These are phyloP conservation scores for Saururus chinensis DNA, from an alignment of 164 flowering plant species.

Conservation along the genomic window DNA sequence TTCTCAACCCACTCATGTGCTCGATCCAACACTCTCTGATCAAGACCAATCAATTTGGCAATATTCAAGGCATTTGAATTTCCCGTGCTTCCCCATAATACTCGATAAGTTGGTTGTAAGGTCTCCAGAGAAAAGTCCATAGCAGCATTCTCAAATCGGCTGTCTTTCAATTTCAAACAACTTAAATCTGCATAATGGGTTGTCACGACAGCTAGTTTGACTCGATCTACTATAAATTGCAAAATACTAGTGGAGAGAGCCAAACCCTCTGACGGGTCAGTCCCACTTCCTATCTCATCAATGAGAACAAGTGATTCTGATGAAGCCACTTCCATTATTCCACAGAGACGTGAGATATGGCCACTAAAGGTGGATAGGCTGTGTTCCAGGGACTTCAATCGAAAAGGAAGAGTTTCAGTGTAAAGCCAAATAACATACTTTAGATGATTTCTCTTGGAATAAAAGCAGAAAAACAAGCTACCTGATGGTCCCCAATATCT, in stretches of 20 bases:
- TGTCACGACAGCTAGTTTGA: slow-evolving; percentile 70
- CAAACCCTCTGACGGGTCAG: slow-evolving; percentile 96
- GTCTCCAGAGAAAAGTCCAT: slow-evolving; percentile 80
- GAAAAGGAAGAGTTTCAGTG: slow-evolving; percentile 34
- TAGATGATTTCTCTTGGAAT: slow-evolving; percentile 18
- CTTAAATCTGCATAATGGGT: slow-evolving; percentile 91
- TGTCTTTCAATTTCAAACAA: slow-evolving; percentile 54
- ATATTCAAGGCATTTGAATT: slow-evolving; percentile 79
- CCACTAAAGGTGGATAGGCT: slow-evolving; percentile 96
- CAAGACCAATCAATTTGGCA: slow-evolving; percentile 75
- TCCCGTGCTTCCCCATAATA: slow-evolving; percentile 84
- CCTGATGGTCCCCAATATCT: slow-evolving; percentile 97
- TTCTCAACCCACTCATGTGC: slow-evolving; percentile 67
- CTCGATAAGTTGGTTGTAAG: slow-evolving; percentile 64
- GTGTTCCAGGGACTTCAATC: slow-evolving; percentile 81
- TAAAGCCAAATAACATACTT: slow-evolving; percentile 8
- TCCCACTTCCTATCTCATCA: slow-evolving; percentile 94
- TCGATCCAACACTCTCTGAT: slow-evolving; percentile 42
- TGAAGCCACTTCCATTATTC: slow-evolving; percentile 67
- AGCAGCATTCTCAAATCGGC: slow-evolving; percentile 82
- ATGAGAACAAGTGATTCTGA: slow-evolving; percentile 72
- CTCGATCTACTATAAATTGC: slow-evolving; percentile 57
- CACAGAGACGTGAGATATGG: slow-evolving; percentile 65
- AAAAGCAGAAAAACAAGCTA: slow-evolving; percentile 24
- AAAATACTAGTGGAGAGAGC: slow-evolving; percentile 86